A percentile compares a stretch with the other conserved stretches of the same genome.
Conservation (phyloP, 2,329 filamentous ascomycete species). For the Fusarium buxicola region DNA sequence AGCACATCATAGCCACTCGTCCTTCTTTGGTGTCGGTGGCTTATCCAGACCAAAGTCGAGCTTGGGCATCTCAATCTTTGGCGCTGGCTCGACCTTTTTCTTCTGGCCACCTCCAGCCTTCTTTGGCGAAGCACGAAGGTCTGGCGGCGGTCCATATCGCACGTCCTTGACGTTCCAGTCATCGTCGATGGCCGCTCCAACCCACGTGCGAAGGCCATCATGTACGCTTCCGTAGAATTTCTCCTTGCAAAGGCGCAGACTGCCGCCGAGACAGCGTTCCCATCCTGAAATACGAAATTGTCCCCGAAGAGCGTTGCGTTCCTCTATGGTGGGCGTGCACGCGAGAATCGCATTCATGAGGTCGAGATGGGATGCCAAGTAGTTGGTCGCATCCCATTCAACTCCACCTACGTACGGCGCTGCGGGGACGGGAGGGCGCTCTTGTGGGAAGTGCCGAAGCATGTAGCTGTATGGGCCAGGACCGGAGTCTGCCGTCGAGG, state of each 20-base stretch:
- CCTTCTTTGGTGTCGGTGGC: conserved; percentile 45
- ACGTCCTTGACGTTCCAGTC: conserved; percentile 88
- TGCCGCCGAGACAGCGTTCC: conserved; percentile 88
- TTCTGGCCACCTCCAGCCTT: conserved; percentile 53
- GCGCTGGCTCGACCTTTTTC: conserved; percentile 66
- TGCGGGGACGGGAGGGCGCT: conserved; percentile 89
- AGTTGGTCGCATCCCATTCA: conserved; percentile 99
- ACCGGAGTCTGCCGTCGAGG: conserved; percentile 48
- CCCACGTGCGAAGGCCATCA: conserved; percentile 89
- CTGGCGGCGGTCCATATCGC: conserved; percentile 72
- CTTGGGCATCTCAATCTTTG: conserved; percentile 71
- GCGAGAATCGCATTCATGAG: conserved; percentile 92
- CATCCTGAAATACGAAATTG: conserved; percentile 87
- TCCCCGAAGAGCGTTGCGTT: conserved; percentile 82
- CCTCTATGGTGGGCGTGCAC: conserved; percentile 74
- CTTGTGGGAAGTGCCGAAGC: conserved; percentile 81
- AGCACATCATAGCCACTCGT: conserved; percentile 48
- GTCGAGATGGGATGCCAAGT: conserved; percentile 91
- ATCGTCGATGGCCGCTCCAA: conserved; percentile 86
- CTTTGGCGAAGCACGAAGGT: conserved; percentile 48
- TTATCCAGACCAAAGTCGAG: conserved; percentile 62
- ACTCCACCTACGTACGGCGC: conserved; percentile 97
- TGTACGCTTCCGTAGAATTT: conserved; percentile 97
- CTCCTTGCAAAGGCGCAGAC: conserved; percentile 91
- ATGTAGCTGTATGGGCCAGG: conserved; percentile 68